These are phyloP conservation scores for Meyerozyma sp. DNA, from an alignment of 1,139 yeast genomes.

Conservation along the genomic window DNA sequence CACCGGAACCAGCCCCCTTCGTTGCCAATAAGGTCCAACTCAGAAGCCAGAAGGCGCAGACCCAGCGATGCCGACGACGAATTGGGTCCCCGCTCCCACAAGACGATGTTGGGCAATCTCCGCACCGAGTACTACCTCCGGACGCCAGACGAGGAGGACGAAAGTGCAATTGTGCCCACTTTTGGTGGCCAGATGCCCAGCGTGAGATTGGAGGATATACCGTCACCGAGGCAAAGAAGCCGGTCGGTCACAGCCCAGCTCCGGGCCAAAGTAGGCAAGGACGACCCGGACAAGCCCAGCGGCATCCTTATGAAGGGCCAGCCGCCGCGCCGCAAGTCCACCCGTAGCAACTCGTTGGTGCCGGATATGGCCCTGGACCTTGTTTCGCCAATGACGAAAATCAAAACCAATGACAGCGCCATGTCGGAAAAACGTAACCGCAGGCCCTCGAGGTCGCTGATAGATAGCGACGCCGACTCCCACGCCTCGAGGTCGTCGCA, in stretches of 20 bases:
- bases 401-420: conserved; percentile 30
- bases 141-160: conserved; percentile 23
- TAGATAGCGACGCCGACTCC: conserved; percentile 64
- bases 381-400: conserved; percentile 27
- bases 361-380: conserved; percentile 22
- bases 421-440: conserved; percentile 18
- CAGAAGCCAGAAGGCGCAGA: conserved; percentile 6
- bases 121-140: conserved; percentile 20
- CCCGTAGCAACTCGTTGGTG: conserved; percentile 12
- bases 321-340: conserved; percentile 9
- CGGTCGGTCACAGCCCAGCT: conserved; percentile 24
- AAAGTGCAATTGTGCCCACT: conserved; percentile 12
- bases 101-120: conserved; percentile 8
- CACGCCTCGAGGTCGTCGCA: conserved; percentile 70
- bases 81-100: conserved; percentile 4
- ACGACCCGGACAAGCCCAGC: neutral
- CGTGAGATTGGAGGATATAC: conserved; percentile 7
- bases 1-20: conserved; percentile 49
- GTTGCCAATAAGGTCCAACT: conserved; percentile 27
- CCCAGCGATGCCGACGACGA: conserved; percentile 10
- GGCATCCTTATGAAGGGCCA: conserved; percentile 4
- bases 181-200: conserved; percentile 8
- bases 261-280: conserved; percentile 6
- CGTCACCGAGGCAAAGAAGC: conserved; percentile 19
- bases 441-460: conserved; percentile 32